These are phyloP conservation scores for Rusavskia elegans DNA, from an alignment of 495 filamentous ascomycete genomes.

Conservation along the genomic window DNA sequence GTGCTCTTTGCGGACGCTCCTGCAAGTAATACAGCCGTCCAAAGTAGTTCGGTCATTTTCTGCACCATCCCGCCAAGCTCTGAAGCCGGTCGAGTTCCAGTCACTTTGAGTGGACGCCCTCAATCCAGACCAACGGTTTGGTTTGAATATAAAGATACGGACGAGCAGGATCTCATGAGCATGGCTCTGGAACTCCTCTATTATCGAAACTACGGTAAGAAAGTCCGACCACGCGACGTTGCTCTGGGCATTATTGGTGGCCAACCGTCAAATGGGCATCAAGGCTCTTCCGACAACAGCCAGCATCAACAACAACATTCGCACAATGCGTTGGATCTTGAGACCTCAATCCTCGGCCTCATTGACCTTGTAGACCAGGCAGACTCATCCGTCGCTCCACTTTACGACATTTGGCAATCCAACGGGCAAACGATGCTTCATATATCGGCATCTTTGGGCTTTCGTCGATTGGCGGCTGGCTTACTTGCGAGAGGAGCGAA, in stretches of 20 bases:
- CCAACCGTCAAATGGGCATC: conserved; percentile 12
- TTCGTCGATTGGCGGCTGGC: conserved; percentile 62
- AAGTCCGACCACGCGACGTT: conserved; percentile 33
- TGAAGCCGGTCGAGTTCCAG: conserved; percentile 51
- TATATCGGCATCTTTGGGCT: conserved; percentile 59
- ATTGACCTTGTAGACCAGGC: conserved; percentile 67
- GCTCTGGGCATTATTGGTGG: conserved; percentile 36
- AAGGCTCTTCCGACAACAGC: conserved; percentile 21
- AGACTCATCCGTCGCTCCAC: conserved; percentile 49
- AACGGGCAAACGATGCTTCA: conserved; percentile 74
- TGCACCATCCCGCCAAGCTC: conserved; percentile 65
- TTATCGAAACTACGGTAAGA: conserved; percentile 37
- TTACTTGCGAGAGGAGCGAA: conserved; percentile 69
- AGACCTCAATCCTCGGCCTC: conserved; percentile 53
- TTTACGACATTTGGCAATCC: conserved; percentile 42
- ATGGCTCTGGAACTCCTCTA: conserved; percentile 40
- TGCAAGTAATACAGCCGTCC: conserved; percentile 68
- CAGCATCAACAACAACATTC: conserved; percentile 32
- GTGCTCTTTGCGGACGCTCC: conserved; percentile 71
- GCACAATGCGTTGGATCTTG: conserved; percentile 36
- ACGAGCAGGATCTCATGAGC: conserved; percentile 53
- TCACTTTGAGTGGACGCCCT: conserved; percentile 44
- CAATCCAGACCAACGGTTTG: conserved; percentile 40
- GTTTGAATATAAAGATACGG: conserved; percentile 69
- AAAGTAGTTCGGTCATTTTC: conserved; percentile 69